phyloP scores from a whole-genome alignment of 148 eudicot genomes.

The Cornus kousa region DNA sequence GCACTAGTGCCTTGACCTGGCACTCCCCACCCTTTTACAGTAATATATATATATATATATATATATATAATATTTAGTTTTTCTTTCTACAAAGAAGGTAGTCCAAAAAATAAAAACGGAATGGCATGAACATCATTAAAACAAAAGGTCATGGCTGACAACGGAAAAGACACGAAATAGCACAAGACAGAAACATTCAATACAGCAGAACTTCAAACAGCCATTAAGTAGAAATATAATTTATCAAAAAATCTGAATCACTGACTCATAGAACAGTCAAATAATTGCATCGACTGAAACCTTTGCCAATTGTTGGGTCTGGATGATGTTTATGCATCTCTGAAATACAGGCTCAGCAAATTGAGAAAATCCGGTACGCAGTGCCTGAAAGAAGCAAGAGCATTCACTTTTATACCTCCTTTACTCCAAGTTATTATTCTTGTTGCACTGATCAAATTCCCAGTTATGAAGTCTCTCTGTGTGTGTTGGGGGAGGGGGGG shows the following conservation, averaged over 20 bases:
- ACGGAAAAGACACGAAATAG: neutral
- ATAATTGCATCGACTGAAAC: constrained; percentile 25
- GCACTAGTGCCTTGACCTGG: too few species aligned
- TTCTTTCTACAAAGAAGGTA: neutral
- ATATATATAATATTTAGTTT: too few species aligned
- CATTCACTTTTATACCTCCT: neutral
- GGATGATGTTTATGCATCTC: constrained; percentile 92
- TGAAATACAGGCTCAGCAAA: constrained; percentile 94
- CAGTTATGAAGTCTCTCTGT: neutral
- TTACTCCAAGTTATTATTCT: neutral
- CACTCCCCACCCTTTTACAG: too few species aligned
- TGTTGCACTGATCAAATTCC: neutral
- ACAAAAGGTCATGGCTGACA: neutral
- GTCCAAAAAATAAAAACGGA: neutral
- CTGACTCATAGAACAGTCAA: neutral
- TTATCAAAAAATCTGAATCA: neutral
- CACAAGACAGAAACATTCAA: neutral
- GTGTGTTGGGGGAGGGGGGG: too few species aligned
- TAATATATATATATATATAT: too few species aligned
- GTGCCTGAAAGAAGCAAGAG: constrained; percentile 54
- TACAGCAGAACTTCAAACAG: neutral
- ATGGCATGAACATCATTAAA: constrained; percentile 3
- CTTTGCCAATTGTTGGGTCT: constrained; percentile 88
- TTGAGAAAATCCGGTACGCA: constrained; percentile 85
- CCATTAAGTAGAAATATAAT: neutral